Evolutionary conservation across 2,329 filamentous ascomycete species (phyloP).

Genomic region (Trichophyton benhamiae): DNA sequence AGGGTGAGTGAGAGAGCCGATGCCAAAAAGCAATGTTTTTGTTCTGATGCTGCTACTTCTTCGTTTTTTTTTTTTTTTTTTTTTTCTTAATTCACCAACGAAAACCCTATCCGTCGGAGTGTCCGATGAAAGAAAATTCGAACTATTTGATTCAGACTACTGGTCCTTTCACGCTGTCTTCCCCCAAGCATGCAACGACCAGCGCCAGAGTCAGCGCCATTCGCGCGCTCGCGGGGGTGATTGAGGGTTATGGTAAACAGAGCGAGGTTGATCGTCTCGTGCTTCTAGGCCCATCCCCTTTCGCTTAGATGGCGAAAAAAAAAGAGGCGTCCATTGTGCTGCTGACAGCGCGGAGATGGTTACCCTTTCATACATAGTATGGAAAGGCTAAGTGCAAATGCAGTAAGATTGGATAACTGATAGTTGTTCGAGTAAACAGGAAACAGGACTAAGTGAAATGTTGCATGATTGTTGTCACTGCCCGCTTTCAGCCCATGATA

Average conservation of each 20-base stretch:
- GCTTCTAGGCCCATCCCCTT: background rate
- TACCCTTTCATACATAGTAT: background rate
- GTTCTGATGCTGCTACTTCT: background rate
- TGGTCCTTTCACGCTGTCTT: background rate
- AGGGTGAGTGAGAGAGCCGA: background rate
- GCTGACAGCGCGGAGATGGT: background rate
- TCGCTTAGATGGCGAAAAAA: background rate
- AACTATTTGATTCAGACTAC: background rate
- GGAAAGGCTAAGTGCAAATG: background rate
- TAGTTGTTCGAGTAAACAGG: background rate
- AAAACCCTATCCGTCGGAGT: background rate
- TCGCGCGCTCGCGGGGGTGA: background rate
- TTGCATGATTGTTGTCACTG: no score
- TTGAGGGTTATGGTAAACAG: background rate
- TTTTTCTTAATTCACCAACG: background rate
- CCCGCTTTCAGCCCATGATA: no score
- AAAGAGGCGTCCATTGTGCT: background rate
- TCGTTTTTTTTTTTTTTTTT: no score
- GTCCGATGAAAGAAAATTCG: conserved; percentile 3
- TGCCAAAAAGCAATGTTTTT: background rate
- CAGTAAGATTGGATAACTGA: background rate
- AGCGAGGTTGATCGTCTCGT: background rate
- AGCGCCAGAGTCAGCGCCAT: background rate
- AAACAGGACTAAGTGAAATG: background rate
- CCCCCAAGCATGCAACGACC: background rate